Evolutionary conservation across 306 rosid species (phyloP).

Genomic region (Rosa rugosa): DNA sequence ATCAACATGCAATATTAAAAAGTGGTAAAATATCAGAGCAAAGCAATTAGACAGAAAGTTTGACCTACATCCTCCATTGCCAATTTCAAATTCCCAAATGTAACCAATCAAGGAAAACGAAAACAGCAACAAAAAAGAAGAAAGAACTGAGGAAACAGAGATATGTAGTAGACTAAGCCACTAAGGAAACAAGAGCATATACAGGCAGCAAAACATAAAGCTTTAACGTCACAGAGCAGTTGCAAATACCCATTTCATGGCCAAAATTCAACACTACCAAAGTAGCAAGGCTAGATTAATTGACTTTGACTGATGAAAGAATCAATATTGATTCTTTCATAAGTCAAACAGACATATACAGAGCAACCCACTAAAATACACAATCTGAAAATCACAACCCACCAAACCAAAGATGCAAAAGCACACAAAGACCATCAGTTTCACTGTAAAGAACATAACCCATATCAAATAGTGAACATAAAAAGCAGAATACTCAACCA

Average conservation of each 20-base stretch:
- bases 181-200: neutral
- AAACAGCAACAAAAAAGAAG: neutral
- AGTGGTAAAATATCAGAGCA: neutral
- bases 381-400: neutral
- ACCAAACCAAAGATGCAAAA: neutral
- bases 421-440: neutral
- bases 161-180: no score
- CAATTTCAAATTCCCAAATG: neutral
- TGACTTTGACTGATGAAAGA: neutral
- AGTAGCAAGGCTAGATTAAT: neutral
- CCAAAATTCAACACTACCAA: neutral
- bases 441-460: neutral
- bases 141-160: neutral
- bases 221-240: neutral
- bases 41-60: neutral
- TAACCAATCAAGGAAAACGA: neutral
- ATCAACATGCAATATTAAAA: neutral
- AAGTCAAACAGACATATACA: neutral
- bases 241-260: neutral
- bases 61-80: neutral
- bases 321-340: neutral
- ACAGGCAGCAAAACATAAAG: neutral
- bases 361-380: neutral
- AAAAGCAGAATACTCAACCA: neutral
- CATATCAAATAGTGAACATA: neutral